Evolutionary conservation across 1,139 yeast species (phyloP), one percentile per base, ranked within the genome.

Genomic region (Candida sanyaensis): DNA sequence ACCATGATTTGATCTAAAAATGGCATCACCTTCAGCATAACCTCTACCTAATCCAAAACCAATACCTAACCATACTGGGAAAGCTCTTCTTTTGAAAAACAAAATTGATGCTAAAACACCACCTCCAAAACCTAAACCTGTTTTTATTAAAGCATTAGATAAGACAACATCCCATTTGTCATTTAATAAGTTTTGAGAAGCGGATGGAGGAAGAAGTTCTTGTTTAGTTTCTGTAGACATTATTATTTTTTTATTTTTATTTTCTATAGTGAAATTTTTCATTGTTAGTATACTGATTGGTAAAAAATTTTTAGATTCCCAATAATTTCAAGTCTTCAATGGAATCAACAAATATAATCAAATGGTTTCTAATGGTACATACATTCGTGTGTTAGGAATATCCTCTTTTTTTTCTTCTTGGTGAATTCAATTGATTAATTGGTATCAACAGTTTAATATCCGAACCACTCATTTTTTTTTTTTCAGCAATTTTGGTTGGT

Each of bases 21-120:
- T 88, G 55, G 97, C 96, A 65, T 93, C 98, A 53, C 98, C 99
- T 76, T 93, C 99, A 54, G 98, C 84, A 71, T 91, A 93, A 46
- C 97, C 97, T 75, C 97, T 87, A 57, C 99, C 99, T 54, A 92
- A 80, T 55, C 99, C 99, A 61, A 93, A 92, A 37, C 98, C 99
- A 57, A 90, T 73, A 56, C 98, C 98, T 52, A 92, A 71, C 96
- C 97, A 92, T 42, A 92, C 97, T 47, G 98, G 98, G 83, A 90
- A 93, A 5, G 96, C 80, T 73, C 98, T 86, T 78, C 98, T 89
- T 69, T 80, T 88, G 78, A 93, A 93, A 48, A 93, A 71, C 53
- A 95, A 73, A 43, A 92, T 96, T n/a, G 97, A 89, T 36, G 96
- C 88, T 50, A 92, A 80, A 41, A 95, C 96, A 70, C 99, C 99